Evolutionary conservation across 176 grass and related monocot species (phyloP), one percentile per base, ranked within the genome.

Genomic region (Oryza longistaminata): DNA sequence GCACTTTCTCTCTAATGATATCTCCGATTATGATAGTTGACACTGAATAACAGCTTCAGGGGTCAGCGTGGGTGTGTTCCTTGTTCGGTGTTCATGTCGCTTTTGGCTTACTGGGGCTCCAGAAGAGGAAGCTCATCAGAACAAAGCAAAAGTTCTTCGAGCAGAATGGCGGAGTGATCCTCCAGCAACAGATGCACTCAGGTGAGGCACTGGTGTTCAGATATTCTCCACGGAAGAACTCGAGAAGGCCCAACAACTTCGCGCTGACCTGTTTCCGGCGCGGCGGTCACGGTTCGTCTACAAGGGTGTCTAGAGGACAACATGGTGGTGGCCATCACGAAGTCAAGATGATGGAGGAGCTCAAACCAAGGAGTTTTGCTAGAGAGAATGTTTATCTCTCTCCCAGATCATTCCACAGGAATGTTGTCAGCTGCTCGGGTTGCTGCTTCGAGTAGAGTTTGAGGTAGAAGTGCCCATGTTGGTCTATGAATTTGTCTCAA

Each of bases 361-460:
- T 13, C 72, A 90, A n/a, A 75, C 55, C 37, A 58, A 88, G 48
- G 85, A 93, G 17, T 90, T 90, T 90, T 19, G 79, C 71, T 0
- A 87, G 52, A 12, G 88, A 93, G n/a, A 17, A 90, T 90, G 78
- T 21, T 86, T 2, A 93, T 93, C n/a, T 3, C 78, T 93, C 69
- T 83, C 85, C 1, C 91, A 93, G 76, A 88, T 93, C 82, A 93
- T 88, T 39, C 91, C 91, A 93, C 26, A 83, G 62, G 82, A 93
- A 90, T 46, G 82, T 83, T 0, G 85, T 90, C 1, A 93, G 77
- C 73, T 93, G 10, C 77, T 88, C 2, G 85, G 85, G 88, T 21
- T 93, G 85, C 65, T 93, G 91, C 75, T 84, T 90, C 29, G 91
- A n/a, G n/a, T n/a, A n/a, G n/a, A n/a, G n/a, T n/a, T n/a, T n/a